phyloP scores from a whole-genome alignment of 2,329 filamentous ascomycete species.

The Ceratocystis smalleyi region DNA sequence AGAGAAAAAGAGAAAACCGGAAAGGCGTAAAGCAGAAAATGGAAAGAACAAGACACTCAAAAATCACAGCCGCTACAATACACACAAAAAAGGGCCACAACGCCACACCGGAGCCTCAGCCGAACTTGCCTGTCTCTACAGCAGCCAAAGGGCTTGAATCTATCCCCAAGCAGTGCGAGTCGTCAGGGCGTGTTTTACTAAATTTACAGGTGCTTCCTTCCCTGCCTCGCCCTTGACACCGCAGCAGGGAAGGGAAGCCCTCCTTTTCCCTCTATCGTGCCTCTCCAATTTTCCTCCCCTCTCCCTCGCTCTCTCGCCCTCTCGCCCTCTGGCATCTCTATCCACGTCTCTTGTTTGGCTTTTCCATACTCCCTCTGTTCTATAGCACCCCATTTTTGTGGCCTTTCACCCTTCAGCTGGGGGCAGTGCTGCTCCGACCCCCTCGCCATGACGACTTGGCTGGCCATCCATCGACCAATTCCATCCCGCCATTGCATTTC shows the following conservation, averaged over 20 bases:
- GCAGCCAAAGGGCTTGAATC: background rate
- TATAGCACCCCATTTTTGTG: background rate
- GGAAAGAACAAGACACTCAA: background rate
- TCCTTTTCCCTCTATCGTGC: background rate
- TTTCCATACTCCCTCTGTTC: background rate
- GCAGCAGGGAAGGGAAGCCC: background rate
- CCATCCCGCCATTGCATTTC: background rate
- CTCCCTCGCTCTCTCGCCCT: background rate
- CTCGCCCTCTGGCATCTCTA: background rate
- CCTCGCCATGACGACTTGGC: background rate
- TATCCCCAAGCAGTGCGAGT: background rate
- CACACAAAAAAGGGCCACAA: background rate
- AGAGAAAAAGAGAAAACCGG: background rate
- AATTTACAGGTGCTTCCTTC: background rate
- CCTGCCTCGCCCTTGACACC: background rate
- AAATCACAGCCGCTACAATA: background rate
- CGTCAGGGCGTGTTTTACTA: background rate
- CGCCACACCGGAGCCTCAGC: constrained; percentile 1
- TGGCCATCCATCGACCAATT: background rate
- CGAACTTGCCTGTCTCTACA: background rate
- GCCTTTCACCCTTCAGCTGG: background rate
- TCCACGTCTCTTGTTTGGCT: no score
- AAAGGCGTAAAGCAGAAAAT: background rate
- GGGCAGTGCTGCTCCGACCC: background rate
- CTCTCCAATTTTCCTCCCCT: background rate